phyloP scores from a whole-genome alignment of 305 asterid genomes.

The Plantago coronopus region DNA sequence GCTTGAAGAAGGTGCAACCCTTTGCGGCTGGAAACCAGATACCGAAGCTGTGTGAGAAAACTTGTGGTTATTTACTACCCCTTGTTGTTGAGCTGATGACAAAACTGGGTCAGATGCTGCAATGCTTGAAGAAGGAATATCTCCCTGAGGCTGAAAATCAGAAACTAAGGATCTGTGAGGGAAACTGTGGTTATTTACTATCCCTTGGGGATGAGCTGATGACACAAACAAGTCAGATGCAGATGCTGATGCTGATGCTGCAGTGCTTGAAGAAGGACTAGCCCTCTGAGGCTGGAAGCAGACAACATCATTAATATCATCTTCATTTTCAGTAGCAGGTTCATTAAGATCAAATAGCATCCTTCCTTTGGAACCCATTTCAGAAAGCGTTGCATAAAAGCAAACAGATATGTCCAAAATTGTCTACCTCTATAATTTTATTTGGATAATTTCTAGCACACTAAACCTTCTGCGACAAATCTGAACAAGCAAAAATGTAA shows the following conservation, averaged over 20 bases:
- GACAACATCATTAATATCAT: constrained; percentile 55
- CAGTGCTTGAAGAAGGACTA: constrained; percentile 71
- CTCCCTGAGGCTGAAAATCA: constrained; percentile 88
- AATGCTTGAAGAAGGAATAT: constrained; percentile 73
- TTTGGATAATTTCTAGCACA: constrained; percentile 30
- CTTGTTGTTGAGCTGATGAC: constrained; percentile 56
- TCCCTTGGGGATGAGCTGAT: constrained; percentile 62
- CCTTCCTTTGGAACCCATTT: constrained; percentile 97
- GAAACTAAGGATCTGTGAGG: constrained; percentile 90
- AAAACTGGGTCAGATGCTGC: constrained; percentile 56
- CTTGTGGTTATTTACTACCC: constrained; percentile 78
- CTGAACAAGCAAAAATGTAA: constrained; percentile 27
- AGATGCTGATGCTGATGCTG: constrained; percentile 28
- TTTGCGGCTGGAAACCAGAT: constrained; percentile 97
- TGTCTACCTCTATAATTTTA: constrained; percentile 38
- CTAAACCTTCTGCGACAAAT: constrained; percentile 41
- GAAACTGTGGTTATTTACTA: constrained; percentile 77
- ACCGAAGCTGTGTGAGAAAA: constrained; percentile 89
- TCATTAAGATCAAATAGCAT: constrained; percentile 92
- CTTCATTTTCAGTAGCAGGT: constrained; percentile 84
- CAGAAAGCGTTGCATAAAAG: constrained; percentile 59
- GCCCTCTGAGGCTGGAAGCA: constrained; percentile 80
- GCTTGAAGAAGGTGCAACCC: constrained; percentile 83
- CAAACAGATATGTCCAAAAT: constrained; percentile 44
- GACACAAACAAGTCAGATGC: constrained; percentile 46